These are phyloP conservation scores for Monosporascus sp. DNA, from an alignment of 2,329 filamentous ascomycete genomes.

Conservation along the genomic window DNA sequence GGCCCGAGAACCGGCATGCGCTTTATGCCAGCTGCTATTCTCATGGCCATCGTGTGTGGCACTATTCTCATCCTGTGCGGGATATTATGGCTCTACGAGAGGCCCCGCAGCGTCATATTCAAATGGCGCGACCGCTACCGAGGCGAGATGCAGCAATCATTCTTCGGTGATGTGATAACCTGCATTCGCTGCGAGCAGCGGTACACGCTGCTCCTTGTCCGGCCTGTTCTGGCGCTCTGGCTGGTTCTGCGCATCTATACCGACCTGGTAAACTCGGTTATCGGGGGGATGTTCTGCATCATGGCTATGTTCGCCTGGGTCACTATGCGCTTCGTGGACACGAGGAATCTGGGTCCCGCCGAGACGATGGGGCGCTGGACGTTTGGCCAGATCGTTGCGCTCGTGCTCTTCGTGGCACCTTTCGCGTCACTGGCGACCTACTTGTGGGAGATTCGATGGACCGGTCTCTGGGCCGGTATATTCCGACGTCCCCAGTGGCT, in stretches of 20 bases:
- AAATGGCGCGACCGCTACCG: slow-evolving; percentile 18
- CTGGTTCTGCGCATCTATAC: slow-evolving; percentile 18
- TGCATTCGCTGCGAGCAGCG: slow-evolving; percentile 23
- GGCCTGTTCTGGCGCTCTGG: slow-evolving; percentile 19
- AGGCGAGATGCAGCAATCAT: slow-evolving; percentile 15
- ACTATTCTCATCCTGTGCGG: slow-evolving; percentile 5
- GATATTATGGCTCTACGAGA: slow-evolving; percentile 12
- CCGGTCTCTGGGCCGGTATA: background rate
- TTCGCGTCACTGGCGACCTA: slow-evolving; percentile 10
- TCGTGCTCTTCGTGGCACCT: slow-evolving; percentile 15
- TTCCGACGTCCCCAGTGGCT: background rate
- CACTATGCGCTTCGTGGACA: slow-evolving; percentile 13
- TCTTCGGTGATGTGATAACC: slow-evolving; percentile 12
- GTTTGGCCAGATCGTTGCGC: slow-evolving; percentile 14
- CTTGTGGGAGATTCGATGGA: slow-evolving; percentile 5
- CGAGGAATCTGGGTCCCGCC: slow-evolving; percentile 10
- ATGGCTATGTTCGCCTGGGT: slow-evolving; percentile 15
- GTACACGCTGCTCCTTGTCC: slow-evolving; percentile 17
- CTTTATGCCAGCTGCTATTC: slow-evolving; percentile 6
- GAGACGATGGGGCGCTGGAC: slow-evolving; percentile 8
- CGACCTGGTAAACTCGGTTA: slow-evolving; percentile 17
- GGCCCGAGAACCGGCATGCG: slow-evolving; percentile 9
- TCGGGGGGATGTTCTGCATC: slow-evolving; percentile 14
- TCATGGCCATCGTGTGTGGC: slow-evolving; percentile 9
- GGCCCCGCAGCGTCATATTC: slow-evolving; percentile 12